phyloP scores from a whole-genome alignment of 2,329 filamentous ascomycete genomes.

The Botrytis porri region DNA sequence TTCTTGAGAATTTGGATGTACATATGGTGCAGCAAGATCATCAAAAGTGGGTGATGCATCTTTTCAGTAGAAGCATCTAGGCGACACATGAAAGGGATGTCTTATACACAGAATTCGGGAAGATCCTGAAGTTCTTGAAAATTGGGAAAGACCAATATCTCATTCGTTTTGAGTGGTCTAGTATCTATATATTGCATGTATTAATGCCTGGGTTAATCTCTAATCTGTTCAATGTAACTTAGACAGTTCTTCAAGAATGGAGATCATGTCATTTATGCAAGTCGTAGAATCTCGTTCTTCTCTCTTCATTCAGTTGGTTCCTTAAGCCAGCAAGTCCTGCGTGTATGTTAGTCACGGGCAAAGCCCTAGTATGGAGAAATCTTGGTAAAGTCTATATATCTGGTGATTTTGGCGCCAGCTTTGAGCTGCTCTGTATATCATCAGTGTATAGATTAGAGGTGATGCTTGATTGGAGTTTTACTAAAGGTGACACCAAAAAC shows the following conservation, averaged over 20 bases:
- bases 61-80: neutral
- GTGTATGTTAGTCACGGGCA: neutral
- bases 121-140: neutral
- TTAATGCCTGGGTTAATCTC: neutral
- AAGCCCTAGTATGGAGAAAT: neutral
- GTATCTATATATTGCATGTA: neutral
- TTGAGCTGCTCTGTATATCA: fast-evolving
- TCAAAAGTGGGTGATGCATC: neutral
- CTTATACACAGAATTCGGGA: neutral
- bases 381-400: neutral
- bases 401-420: neutral
- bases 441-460: neutral
- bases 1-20: neutral
- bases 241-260: neutral
- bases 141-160: neutral
- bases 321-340: neutral
- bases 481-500: neutral
- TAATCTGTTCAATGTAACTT: neutral
- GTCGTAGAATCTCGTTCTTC: neutral
- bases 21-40: neutral
- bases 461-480: neutral
- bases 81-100: neutral
- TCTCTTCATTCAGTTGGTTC: neutral
- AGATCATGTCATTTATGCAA: neutral
- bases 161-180: neutral